Base-by-base conservation (phyloP, 1,284 basidiomycete genomes). In the Erythrobasidium hasegawianum region DNA sequence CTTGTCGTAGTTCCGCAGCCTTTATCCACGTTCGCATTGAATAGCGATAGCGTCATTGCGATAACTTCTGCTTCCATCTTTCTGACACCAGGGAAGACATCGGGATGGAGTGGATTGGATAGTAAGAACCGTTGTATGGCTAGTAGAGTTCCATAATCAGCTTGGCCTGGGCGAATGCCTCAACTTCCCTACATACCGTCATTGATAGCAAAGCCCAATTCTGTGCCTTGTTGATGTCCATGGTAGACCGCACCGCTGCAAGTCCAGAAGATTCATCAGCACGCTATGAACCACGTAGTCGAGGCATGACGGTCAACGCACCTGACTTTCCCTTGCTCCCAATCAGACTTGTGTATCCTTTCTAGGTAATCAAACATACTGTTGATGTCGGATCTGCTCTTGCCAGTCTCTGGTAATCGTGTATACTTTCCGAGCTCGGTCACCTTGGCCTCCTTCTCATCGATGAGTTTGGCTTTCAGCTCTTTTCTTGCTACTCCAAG, bases 1-100 rank as follows among this genome's bases (percentile, higher is more conserved):
- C 88, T 89, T 0, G 95, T 97, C 73, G 93, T 97, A 0, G 87
- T 87, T 13, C 91, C 9, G 26, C 62, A 65, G 11, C 88, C 89
- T 53, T 83, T 80, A 1, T 67, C 13, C 1, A 89, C 87, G 70
- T 70, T 57, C 64, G 69, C 59, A 41, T 75, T 77, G 72, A 70
- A 81, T 80, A 95, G 82, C 67, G 84, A 83, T 53, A 97, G 81
- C 70, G 88, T 89, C 89, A 97, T 97, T n/a, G 88, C 81, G 49
- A 98, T 91, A 52, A 97, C 85, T 76, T 97, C 94, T 8, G 93
- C 88, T 76, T 98, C 95, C 95, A 98, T 98, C 79, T 96, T 94
- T 57, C 95, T 83, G 4, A 97, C 81, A 0, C 89, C 56, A 22
- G 95, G 94, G 80, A 98, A 97, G 39, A 96, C 87, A 70, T 96